Percentiles rank a stretch among this genome's conserved stretches.
phyloP scores from a whole-genome alignment of 371 early-diverging fungal genomes.

The Basidiobolus meristosporus region DNA sequence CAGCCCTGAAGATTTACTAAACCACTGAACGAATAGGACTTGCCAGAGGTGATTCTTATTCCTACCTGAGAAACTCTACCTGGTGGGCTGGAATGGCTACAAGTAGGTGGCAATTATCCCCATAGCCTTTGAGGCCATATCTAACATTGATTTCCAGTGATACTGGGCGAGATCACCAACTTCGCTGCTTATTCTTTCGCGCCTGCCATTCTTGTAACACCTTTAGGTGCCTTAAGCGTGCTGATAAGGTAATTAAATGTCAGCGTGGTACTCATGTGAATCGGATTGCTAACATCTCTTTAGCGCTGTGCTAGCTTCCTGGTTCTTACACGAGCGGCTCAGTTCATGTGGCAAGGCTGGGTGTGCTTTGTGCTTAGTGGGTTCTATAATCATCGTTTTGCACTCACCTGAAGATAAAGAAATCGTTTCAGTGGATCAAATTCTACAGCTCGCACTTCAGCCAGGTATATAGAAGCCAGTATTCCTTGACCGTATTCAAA shows the following conservation, averaged over 20 bases:
- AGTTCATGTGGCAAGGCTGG: conserved; percentile 65
- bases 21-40: conserved; percentile 13
- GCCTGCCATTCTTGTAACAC: conserved; percentile 82
- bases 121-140: not conserved
- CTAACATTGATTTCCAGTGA: conserved; percentile 29
- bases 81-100: conserved; percentile 90
- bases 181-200: conserved; percentile 87
- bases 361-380: conserved; percentile 73
- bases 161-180: conserved; percentile 74
- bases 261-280: not conserved
- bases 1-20: conserved; percentile 3
- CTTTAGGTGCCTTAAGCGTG: conserved; percentile 74
- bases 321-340: conserved; percentile 64
- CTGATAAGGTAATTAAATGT: conserved; percentile 37
- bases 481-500: no score
- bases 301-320: conserved; percentile 46
- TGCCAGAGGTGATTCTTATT: conserved; percentile 47
- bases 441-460: conserved; percentile 50
- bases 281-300: not conserved
- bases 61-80: conserved; percentile 56
- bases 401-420: conserved; percentile 75
- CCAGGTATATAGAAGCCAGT: conserved; percentile 21
- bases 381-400: conserved; percentile 69
- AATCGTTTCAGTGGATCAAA: conserved; percentile 54
- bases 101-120: conserved; percentile 20